Conservation (phyloP, 768 basidiomycete species). For the Leccinum subgranulosum region DNA sequence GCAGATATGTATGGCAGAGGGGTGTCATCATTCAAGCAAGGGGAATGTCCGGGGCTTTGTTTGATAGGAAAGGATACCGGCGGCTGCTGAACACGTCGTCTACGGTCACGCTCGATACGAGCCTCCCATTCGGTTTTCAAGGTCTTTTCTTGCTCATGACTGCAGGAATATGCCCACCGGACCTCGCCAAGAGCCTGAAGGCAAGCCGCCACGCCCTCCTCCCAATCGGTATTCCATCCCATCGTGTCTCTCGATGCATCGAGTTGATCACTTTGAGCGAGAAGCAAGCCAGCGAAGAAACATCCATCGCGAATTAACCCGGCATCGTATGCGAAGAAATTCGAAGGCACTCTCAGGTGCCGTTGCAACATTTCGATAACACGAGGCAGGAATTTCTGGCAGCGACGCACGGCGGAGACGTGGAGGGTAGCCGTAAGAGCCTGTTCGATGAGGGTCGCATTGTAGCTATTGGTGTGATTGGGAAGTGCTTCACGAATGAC, state of each 20-base stretch:
- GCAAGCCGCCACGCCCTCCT: conserved; percentile 46
- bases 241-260: conserved; percentile 14
- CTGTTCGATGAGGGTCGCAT: conserved; percentile 45
- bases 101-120: conserved; percentile 31
- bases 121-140: conserved; percentile 49
- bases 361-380: conserved; percentile 51
- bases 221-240: conserved; percentile 29
- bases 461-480: conserved; percentile 40
- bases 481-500: conserved; percentile 76
- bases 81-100: conserved; percentile 22
- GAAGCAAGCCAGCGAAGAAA: conserved; percentile 79
- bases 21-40: conserved; percentile 19
- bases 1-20: conserved; percentile 16
- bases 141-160: conserved; percentile 66
- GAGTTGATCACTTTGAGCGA: conserved; percentile 54
- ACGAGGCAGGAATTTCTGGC: conserved; percentile 47
- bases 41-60: conserved; percentile 28
- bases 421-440: conserved; percentile 47
- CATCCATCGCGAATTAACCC: conserved; percentile 86
- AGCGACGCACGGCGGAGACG: conserved; percentile 44
- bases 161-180: conserved; percentile 77
- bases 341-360: conserved; percentile 40
- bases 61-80: conserved; percentile 23
- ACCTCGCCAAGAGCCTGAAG: conserved; percentile 75
- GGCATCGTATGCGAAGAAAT: conserved; percentile 82